Conservation (phyloP, 768 basidiomycete species). For the Boletus sensibilis region DNA sequence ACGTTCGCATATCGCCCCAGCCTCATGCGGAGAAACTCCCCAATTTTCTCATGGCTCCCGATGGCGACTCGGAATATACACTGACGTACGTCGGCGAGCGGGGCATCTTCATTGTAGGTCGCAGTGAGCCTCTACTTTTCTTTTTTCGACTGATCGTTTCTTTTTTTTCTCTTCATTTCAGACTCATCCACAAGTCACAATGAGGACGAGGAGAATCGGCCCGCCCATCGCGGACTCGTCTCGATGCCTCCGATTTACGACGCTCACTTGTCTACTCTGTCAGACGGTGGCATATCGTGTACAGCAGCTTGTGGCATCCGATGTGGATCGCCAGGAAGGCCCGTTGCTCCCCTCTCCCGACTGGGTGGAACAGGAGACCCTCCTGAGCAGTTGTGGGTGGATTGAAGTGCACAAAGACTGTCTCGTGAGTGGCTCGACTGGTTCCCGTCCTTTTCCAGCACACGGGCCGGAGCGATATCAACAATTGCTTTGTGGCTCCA, state of each 20-base stretch:
- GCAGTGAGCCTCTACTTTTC: background rate
- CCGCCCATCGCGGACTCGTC: conserved; percentile 43
- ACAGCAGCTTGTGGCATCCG: conserved; percentile 53
- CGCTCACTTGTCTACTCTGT: conserved; percentile 70
- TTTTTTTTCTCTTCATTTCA: conserved; percentile 29
- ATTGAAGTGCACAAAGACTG: conserved; percentile 66
- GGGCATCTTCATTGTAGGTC: conserved; percentile 63
- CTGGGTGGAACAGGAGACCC: conserved; percentile 71
- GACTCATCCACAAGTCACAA: conserved; percentile 69
- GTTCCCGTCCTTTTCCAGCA: background rate
- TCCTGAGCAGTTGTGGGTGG: conserved; percentile 70
- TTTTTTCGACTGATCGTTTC: conserved; percentile 7
- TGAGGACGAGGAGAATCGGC: conserved; percentile 55
- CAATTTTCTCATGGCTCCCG: conserved; percentile 32
- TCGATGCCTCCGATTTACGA: conserved; percentile 57
- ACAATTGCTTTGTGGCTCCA: conserved; percentile 2
- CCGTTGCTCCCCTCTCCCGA: conserved; percentile 69
- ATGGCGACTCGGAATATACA: conserved; percentile 41
- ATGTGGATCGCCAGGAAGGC: conserved; percentile 60
- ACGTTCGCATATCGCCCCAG: conserved; percentile 54
- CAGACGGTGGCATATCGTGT: conserved; percentile 67
- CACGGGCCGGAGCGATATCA: background rate
- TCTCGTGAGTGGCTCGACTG: conserved; percentile 51
- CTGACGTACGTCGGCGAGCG: conserved; percentile 64
- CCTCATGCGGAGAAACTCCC: conserved; percentile 31